Conservation (phyloP, 331 rosid genomes). For the Phaseolus coccineus region DNA sequence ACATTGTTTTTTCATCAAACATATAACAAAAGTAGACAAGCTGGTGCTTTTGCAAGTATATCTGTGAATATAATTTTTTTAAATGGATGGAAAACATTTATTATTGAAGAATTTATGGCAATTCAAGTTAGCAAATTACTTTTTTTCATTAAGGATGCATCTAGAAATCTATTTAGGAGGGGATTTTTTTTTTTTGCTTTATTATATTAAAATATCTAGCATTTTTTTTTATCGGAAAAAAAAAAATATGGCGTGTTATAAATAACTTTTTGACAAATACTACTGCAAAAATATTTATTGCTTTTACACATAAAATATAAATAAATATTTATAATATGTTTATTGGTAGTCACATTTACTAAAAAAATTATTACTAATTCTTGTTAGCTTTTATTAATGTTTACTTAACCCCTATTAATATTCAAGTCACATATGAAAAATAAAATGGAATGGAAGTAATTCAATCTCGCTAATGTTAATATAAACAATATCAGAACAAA, state of each 20-base stretch:
- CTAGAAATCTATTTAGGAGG: neutral
- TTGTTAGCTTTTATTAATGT: neutral
- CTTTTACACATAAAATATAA: neutral
- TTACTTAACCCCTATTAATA: neutral
- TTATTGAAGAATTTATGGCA: neutral
- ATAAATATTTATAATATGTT: neutral
- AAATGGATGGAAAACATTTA: slow-evolving; percentile 8
- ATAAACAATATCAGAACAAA: neutral
- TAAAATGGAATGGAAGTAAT: neutral
- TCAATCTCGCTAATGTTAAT: neutral
- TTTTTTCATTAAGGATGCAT: neutral
- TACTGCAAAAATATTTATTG: neutral
- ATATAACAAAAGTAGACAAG: slow-evolving; percentile 29
- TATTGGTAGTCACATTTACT: neutral
- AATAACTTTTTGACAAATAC: neutral
- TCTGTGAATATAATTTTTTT: neutral
- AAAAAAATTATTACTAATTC: no score
- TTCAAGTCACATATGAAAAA: neutral
- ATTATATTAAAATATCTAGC: neutral
- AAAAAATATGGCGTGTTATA: neutral
- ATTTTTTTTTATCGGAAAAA: no score
- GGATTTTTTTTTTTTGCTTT: neutral
- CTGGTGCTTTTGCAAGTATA: slow-evolving; percentile 1
- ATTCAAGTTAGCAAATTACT: slow-evolving; percentile 17
- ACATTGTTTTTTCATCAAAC: slow-evolving; percentile 27